Evolutionary conservation across 805 yeast genomes (phyloP), one percentile per base, ranked within the genome.

Genomic region (Candida morakotiae): DNA sequence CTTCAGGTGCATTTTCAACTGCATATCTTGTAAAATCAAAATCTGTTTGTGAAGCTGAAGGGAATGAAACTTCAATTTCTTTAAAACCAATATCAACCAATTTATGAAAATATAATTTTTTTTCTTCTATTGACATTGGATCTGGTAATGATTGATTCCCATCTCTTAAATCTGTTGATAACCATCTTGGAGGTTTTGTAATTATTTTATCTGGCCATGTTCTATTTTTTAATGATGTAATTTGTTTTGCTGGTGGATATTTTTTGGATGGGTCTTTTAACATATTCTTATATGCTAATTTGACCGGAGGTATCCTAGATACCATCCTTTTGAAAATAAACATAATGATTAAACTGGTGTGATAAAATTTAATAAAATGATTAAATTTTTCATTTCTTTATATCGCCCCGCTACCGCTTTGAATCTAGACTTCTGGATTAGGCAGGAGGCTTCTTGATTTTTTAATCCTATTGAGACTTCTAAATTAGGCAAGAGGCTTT

Each of bases 81-180:
- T 83, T 83, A 65, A 83, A 82, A 2, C 91, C 91, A 40, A 83
- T 67, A 40, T 82, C 86, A 7, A 82, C 49, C 47, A 83, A 67
- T 59, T 83, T 83, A 50, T 80, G 80, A 69, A 82, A 83, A 56
- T 82, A 82, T 51, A 77, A 81, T 53, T 81, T 81, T 62, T 83
- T 83, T 58, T 83, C 85, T 35, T 71, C 79, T 11, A 83, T 75
- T 8, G 83, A 71, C 91, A 83, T 83, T 20, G 91, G 91, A 62
- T 83, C 91, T 19, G 91, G 91, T 40, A 83, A 67, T 14, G 88
- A 77, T 57, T 83, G 91, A 62, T 83, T 83, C 45, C 91, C 91
- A 53, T 83, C 91, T 67, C 91, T 74, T 45, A 83, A 68, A 59
- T 83, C 91, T 1, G 91, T 83, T 7, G 87, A 77, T 38, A 83